phyloP scores from a whole-genome alignment of 2,329 filamentous ascomycete genomes.

The Fusarium redolens region DNA sequence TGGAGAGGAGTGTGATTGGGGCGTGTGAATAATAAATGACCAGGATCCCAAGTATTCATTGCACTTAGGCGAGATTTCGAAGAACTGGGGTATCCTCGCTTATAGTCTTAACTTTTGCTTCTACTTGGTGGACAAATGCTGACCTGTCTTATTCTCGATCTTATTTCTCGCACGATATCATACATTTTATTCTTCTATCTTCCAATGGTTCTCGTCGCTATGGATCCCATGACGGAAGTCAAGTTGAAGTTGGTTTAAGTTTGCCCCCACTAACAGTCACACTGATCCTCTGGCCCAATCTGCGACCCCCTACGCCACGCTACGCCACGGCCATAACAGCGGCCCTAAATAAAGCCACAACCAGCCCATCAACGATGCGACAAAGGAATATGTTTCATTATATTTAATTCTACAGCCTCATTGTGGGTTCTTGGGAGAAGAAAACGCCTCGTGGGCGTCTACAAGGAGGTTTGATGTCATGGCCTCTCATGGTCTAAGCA shows the following conservation, averaged over 20 bases:
- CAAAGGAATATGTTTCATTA: conserved; percentile 15
- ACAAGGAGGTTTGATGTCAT: neutral
- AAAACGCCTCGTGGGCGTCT: conserved; percentile 28
- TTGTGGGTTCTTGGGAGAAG: neutral
- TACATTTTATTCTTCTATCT: neutral
- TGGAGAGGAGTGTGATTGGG: conserved; percentile 22
- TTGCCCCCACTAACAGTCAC: conserved; percentile 28
- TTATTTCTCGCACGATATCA: conserved; percentile 3
- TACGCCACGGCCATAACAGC: conserved; percentile 32
- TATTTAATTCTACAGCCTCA: conserved; percentile 19
- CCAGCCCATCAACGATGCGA: conserved; percentile 20
- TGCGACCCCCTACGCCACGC: conserved; percentile 41
- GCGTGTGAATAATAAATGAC: conserved; percentile 22
- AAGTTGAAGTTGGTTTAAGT: conserved; percentile 36
- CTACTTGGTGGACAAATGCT: conserved; percentile 9
- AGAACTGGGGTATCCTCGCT: conserved; percentile 13
- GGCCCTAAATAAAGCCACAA: conserved; percentile 31
- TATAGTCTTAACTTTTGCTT: conserved; percentile 1
- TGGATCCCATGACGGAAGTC: conserved; percentile 20
- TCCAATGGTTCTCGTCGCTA: neutral
- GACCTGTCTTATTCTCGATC: neutral
- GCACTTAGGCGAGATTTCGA: conserved; percentile 23
- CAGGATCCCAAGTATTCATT: conserved; percentile 21
- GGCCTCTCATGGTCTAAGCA: neutral
- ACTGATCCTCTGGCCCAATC: conserved; percentile 40